Evolutionary conservation across 495 filamentous ascomycete genomes (phyloP).

Genomic region (Symbiotaphrina buchneri): DNA sequence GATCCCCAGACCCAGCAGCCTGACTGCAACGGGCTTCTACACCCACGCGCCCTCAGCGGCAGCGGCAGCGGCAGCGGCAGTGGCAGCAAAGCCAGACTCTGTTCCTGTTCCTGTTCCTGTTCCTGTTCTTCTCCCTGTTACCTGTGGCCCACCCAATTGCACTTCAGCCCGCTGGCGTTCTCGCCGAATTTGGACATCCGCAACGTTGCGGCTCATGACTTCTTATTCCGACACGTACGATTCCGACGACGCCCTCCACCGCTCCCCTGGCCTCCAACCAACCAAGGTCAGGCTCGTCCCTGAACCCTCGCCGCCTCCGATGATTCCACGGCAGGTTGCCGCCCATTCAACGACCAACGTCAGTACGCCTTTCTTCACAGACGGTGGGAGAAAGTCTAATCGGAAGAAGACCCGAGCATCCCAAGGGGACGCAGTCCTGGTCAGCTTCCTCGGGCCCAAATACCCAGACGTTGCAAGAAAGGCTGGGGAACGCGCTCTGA

Average conservation of each 20-base stretch:
- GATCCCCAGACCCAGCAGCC: too few relatives aligned
- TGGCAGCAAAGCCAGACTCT: too few relatives aligned
- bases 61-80: too few relatives aligned
- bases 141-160: too few relatives aligned
- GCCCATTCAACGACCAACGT: constrained; percentile 1
- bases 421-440: constrained; percentile 5
- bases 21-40: too few relatives aligned
- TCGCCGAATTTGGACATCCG: too few relatives aligned
- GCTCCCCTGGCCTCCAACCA: constrained; percentile 3
- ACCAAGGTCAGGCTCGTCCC: not conserved
- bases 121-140: too few relatives aligned
- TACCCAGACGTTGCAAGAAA: constrained; percentile 5
- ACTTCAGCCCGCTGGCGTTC: too few relatives aligned
- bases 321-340: not conserved
- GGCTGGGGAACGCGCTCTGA: constrained; percentile 1
- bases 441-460: constrained; percentile 3
- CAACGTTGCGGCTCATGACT: too few relatives aligned
- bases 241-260: constrained; percentile 6
- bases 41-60: too few relatives aligned
- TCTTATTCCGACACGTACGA: constrained; percentile 3
- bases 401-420: constrained; percentile 1
- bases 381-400: not conserved
- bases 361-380: constrained; percentile 3
- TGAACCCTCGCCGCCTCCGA: not conserved
- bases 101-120: too few relatives aligned